Conservation (phyloP, 225 moss, liverwort and hornwort species). For the Ulota crispa region DNA sequence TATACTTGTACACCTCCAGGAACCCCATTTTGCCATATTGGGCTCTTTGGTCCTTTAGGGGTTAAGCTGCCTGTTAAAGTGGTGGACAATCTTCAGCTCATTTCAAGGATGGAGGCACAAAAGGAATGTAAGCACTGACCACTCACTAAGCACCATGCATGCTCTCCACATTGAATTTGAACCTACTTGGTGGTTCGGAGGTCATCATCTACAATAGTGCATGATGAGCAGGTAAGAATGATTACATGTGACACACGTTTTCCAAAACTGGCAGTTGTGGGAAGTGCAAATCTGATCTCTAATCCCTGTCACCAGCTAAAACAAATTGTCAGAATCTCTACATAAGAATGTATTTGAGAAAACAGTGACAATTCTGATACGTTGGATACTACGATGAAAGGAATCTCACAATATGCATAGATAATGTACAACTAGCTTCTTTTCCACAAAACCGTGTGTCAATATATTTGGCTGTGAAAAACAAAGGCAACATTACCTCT, state of each 20-base stretch:
- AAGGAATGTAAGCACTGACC: too few species aligned
- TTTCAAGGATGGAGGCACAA: too few species aligned
- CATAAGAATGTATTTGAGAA: not conserved
- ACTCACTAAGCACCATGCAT: too few species aligned
- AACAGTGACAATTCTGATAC: not conserved
- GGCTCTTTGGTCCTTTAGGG: too few species aligned
- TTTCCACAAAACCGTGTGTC: not conserved
- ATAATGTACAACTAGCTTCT: conserved; percentile 8
- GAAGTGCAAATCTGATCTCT: conserved; percentile 46
- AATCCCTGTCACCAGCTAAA: conserved; percentile 43
- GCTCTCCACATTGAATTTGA: too few species aligned
- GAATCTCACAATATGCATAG: not conserved
- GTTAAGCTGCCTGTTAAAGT: too few species aligned
- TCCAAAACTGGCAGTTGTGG: conserved; percentile 56
- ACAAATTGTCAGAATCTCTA: not conserved
- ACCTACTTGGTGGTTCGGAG: too few species aligned
- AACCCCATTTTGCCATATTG: too few species aligned
- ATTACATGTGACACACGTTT: conserved; percentile 69
- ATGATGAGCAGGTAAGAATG: conserved; percentile 9
- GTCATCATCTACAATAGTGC: too few species aligned
- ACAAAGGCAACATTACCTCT: not conserved
- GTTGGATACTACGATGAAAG: not conserved
- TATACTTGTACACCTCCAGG: too few species aligned
- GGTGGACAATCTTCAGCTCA: too few species aligned
- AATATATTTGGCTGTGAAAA: not conserved